Base-by-base conservation (phyloP, 371 early-diverging fungal genomes). In the Mucor lusitanicus region DNA sequence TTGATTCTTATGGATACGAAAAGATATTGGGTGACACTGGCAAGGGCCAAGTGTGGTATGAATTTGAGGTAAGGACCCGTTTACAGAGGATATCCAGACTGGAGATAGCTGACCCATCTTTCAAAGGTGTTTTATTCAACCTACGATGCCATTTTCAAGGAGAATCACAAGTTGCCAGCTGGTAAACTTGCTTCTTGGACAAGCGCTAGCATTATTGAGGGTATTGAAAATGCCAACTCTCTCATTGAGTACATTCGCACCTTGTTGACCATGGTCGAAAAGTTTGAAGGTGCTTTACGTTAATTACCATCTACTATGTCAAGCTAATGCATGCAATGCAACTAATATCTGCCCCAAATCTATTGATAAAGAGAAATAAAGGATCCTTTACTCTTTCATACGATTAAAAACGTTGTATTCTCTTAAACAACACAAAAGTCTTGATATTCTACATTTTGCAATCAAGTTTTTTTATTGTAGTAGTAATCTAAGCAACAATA, bases 121-220 rank as follows among this genome's bases (percentile, higher is more conserved):
- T 9, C 60, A n/a, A 71, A 71, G 71, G 58, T 84, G 7, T 69
- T 65, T 27, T 79, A 78, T 54, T 69, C 73, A 13, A 37, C 66
- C 0, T 76, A 78, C 30, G 68, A 73, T 13, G 77, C 76, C 55
- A 63, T 54, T 0, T 80, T 86, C 53, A 75, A 79, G 19, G 27
- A 61, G 9, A 86, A 84, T 44, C 13, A 56, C 0, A 63, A 67
- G 30, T 69, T 84, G n/a, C 67, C 69, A 35, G 64, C 64, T 8
- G 86, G 86, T 17, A 69, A 75, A 61, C 33, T 81, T 11, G 80
- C 83, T 11, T 63, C 73, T 6, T 86, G 86, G 86, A 79, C 78
- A 19, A 77, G 78, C 1, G 71, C 80, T 0, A 72, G 76, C 57
- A 71, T 86, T 12, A 40, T 84, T 17, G 83, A 65, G 12, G 37